Percentiles rank a stretch among this genome's conserved stretches.
Evolutionary conservation across 257 asterid species (phyloP).

Genomic region (Nicotiana otophora): DNA sequence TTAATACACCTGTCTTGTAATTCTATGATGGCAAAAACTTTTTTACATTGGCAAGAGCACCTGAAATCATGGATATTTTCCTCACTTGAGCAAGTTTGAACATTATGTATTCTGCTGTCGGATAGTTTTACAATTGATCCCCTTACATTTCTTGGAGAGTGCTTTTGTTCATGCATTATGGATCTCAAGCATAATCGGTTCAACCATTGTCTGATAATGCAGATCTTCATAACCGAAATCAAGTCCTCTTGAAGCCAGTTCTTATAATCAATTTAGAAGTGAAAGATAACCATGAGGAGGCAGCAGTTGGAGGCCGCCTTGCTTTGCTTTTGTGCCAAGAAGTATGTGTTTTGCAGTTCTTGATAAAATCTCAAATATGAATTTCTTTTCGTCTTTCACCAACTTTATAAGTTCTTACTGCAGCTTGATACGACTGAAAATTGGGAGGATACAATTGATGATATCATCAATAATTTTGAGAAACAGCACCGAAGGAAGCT

Average conservation of each 20-base stretch:
- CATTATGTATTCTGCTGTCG: background rate
- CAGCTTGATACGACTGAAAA: constrained; percentile 65
- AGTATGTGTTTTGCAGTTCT: constrained; percentile 30
- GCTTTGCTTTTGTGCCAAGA: constrained; percentile 84
- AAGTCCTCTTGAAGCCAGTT: constrained; percentile 70
- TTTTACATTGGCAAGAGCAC: background rate
- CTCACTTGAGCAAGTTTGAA: background rate
- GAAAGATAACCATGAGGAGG: constrained; percentile 98
- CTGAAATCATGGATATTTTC: background rate
- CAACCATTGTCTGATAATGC: constrained; percentile 19
- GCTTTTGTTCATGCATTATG: background rate
- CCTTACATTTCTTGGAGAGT: constrained; percentile 1
- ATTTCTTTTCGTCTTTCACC: background rate
- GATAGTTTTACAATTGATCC: background rate
- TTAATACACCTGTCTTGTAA: background rate
- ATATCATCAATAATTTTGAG: constrained; percentile 65
- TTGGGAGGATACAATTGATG: constrained; percentile 81
- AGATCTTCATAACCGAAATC: constrained; percentile 83
- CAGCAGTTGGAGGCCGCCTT: constrained; percentile 87
- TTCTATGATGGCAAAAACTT: background rate
- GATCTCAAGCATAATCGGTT: background rate
- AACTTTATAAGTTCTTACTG: constrained; percentile 7
- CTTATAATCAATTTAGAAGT: constrained; percentile 87
- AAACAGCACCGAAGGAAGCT: constrained; percentile 72
- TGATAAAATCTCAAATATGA: background rate